phyloP scores from a whole-genome alignment of 768 basidiomycete genomes.

The Calvatia gigantea region DNA sequence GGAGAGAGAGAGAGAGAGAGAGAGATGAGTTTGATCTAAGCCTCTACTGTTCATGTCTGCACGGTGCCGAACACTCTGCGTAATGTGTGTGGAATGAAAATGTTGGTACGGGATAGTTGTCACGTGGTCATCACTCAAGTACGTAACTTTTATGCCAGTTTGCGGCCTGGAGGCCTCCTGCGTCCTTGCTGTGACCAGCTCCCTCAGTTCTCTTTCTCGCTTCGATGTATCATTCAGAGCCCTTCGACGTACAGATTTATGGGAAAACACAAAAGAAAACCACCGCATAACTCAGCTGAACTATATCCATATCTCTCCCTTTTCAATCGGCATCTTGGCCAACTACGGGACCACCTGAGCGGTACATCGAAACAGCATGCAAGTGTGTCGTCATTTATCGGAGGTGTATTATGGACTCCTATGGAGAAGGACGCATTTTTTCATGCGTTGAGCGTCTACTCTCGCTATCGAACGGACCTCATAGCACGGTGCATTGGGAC shows the following conservation, averaged over 20 bases:
- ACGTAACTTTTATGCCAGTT: too few species aligned
- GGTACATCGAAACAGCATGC: background rate
- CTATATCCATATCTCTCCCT: conserved; percentile 2
- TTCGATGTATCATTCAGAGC: background rate
- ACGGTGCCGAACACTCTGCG: background rate
- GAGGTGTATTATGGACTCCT: conserved; percentile 53
- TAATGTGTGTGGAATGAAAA: too few species aligned
- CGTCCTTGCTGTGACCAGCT: background rate
- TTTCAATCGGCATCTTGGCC: background rate
- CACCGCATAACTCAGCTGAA: background rate
- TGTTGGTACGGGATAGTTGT: too few species aligned
- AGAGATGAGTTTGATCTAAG: background rate
- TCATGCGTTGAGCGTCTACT: conserved; percentile 61
- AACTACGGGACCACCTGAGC: background rate
- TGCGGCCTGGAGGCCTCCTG: too few species aligned
- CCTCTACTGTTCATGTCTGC: background rate
- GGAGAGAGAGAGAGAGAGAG: background rate
- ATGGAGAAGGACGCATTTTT: conserved; percentile 73
- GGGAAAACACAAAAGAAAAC: background rate
- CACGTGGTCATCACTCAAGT: too few species aligned
- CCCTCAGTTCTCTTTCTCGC: background rate
- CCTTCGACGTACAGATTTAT: background rate
- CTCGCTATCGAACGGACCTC: conserved; percentile 73
- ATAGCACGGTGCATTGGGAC: conserved; percentile 66
- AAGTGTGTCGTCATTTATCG: background rate